Conservation (phyloP, 805 yeast genomes). For the Metschnikowia arizonensis region DNA sequence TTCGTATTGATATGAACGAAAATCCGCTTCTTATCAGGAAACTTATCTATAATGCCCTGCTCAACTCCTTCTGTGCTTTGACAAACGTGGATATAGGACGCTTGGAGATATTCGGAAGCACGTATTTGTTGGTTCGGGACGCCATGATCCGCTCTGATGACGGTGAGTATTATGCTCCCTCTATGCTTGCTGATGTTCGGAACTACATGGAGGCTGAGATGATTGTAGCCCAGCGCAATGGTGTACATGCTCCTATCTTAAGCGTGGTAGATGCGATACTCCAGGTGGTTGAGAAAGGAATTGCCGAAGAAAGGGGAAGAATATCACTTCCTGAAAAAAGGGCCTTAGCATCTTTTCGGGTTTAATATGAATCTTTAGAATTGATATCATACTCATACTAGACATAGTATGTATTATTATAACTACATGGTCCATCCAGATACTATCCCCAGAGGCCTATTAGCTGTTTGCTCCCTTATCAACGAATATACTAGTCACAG, state of each 20-base stretch:
- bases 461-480: no score
- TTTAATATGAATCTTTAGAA: no score
- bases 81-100: slow-evolving; percentile 60
- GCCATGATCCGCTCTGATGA: slow-evolving; percentile 22
- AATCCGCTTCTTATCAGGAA: slow-evolving; percentile 57
- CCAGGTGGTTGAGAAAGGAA: slow-evolving; percentile 19
- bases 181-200: slow-evolving; percentile 38
- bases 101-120: slow-evolving; percentile 21
- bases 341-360: no score
- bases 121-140: slow-evolving; percentile 20
- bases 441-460: no score
- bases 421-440: no score
- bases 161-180: slow-evolving; percentile 39
- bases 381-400: no score
- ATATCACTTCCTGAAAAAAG: slow-evolving; percentile 19
- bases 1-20: slow-evolving; percentile 47
- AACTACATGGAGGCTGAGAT: slow-evolving; percentile 39
- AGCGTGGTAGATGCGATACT: slow-evolving; percentile 22
- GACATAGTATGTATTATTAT: no score
- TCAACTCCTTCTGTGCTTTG: slow-evolving; percentile 60
- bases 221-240: slow-evolving; percentile 36
- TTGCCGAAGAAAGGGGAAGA: slow-evolving; percentile 22
- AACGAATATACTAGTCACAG: no score
- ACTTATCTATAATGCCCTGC: slow-evolving; percentile 63
- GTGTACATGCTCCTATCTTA: slow-evolving; percentile 27